Base-by-base conservation (phyloP, 805 yeast genomes). In the Lipomyces japonicus region DNA sequence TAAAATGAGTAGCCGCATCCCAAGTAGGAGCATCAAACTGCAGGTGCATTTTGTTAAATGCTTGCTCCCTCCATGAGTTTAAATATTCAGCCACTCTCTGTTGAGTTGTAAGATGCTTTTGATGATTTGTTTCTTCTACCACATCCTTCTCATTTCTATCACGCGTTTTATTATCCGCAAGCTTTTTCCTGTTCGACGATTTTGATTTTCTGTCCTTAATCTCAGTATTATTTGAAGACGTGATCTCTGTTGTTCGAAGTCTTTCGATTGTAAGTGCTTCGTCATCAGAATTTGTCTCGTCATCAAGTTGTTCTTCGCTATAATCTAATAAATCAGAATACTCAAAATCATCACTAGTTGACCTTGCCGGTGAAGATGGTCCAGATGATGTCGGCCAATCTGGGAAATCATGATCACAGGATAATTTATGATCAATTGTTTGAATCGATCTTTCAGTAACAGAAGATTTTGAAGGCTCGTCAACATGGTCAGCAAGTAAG, bases 351-450 rank as follows among this genome's bases (percentile, higher is more conserved):
- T 53, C 57, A 14, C 43, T 34, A 18, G 23, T 42, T n/a, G 57
- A 53, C 18, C 24, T 46, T 4, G 53, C 57, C 3, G 57, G 57
- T 18, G 57, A 51, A 5, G 58, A 53, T 1, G 58, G 56, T 12
- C 53, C 58, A 3, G 58, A 51, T 4, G 58, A 53, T 7, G 58
- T 37, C 21, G 56, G 57, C 58, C 58, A 53, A 35, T 52, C 55
- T 6, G 58, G 57, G 31, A 51, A 53, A 4, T 53, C 58, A 2
- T 31, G 39, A 14, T n/a, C 36, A 14, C 19, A 31, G 7, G 7
- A 12, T 7, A 32, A 22, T n/a, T 39, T 39, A 42, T 5, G 30
- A 36, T 31, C 42, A 2, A 18, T 30, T 35, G 21, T 25, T 25
- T 35, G 42, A 31, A 28, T 18, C 19, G 39, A 12, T 30, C 40